Percentiles rank a stretch among this genome's conserved stretches.
Evolutionary conservation across 306 rosid species (phyloP).

Genomic region (Fragaria nilgerrensis): DNA sequence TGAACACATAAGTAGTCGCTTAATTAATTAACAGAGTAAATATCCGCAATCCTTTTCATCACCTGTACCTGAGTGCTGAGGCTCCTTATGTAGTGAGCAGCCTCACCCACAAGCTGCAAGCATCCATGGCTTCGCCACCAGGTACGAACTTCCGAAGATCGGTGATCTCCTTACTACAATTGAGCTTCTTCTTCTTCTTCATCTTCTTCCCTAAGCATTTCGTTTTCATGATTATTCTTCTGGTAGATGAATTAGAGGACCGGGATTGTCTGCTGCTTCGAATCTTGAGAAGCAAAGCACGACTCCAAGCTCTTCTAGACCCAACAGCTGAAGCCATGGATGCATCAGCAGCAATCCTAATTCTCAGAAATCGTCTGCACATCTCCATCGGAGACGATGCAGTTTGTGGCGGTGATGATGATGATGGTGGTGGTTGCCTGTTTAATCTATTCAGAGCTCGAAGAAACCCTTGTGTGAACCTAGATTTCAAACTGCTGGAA

Average conservation of each 20-base stretch:
- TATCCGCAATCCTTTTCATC: conserved; percentile 22
- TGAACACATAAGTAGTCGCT: background rate
- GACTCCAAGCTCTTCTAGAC: conserved; percentile 30
- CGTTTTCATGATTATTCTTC: conserved; percentile 5
- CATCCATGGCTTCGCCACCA: conserved; percentile 36
- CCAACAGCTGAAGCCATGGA: conserved; percentile 39
- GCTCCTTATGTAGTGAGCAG: conserved; percentile 37
- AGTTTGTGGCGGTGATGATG: background rate
- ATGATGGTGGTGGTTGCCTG: background rate
- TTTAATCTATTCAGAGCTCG: conserved; percentile 23
- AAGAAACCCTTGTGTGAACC: conserved; percentile 26
- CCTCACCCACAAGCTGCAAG: conserved; percentile 32
- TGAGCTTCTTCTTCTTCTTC: background rate
- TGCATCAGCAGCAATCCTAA: conserved; percentile 31
- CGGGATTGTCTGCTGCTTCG: background rate
- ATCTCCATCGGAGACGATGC: conserved; percentile 23
- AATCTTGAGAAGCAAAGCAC: conserved; percentile 27
- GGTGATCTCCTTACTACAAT: background rate
- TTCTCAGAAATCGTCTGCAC: conserved; percentile 15
- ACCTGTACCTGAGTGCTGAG: conserved; percentile 36
- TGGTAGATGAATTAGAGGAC: background rate
- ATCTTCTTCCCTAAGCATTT: background rate
- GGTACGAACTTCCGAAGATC: conserved; percentile 33
- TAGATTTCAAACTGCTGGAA: conserved; percentile 13
- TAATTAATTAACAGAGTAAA: conserved; percentile 12